Evolutionary conservation across 2,329 filamentous ascomycete species (phyloP), one percentile per base, ranked within the genome.

Genomic region (Polychaeton citri): DNA sequence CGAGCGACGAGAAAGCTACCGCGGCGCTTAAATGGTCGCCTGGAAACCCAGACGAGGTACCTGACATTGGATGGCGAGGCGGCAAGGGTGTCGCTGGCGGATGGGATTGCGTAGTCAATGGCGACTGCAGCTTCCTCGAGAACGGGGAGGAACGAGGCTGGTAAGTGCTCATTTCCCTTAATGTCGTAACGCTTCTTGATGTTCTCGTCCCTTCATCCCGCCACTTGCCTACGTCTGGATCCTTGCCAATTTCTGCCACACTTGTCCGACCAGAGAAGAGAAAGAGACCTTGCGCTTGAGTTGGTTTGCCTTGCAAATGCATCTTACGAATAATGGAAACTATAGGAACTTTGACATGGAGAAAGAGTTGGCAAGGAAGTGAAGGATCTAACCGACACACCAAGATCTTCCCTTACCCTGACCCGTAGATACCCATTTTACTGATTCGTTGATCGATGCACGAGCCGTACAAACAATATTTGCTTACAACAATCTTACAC

Each of bases 121-220:
- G 85, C 12, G 84, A 94, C 56, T 94, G 86, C 52, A 78, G 72
- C 40, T 93, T 88, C 59, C 64, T 96, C 46, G 74, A 68, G 36
- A 71, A 72, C 37, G 88, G 88, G 6, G 79, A 81, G 49, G 88
- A 96, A 60, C 71, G 87, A 63, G 86, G 86, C 54, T 96, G 88
- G 86, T 90, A 59, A 61, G 68, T 62, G 10, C 19, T 30, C 20
- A 33, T 32, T 30, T 26, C 18, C n/a, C 34, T 19, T 24, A 21
- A 15, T 34, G 33, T 28, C 30, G 19, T 37, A 19, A 3, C 12
- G 18, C 18, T 32, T 17, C 30, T 4, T 12, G 7, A 3, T 7
- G 24, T 28, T 28, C 12, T 10, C 24, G 24, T 28, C 7, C 15
- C 12, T 7, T 28, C 24, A 10, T 12, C 7, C 12, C 12, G 13